A percentile compares a stretch with the other conserved stretches of the same genome.
These are phyloP conservation scores for Malus sieversii DNA, from an alignment of 306 rosid species.

Conservation along the genomic window DNA sequence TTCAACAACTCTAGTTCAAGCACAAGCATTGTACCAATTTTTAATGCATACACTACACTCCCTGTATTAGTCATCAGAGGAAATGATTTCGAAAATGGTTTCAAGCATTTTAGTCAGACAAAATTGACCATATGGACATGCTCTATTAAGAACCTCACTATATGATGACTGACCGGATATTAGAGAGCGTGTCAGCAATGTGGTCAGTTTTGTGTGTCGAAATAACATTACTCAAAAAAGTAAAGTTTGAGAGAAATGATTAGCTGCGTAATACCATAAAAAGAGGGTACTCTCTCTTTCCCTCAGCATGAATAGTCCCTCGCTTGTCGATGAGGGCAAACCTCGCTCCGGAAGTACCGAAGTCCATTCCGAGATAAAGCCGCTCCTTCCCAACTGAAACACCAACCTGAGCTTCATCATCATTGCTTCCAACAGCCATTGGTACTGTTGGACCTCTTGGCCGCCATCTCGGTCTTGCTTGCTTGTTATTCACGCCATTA, in stretches of 20 bases:
- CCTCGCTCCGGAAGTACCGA: conserved; percentile 89
- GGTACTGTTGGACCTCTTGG: conserved; percentile 22
- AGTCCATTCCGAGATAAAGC: conserved; percentile 87
- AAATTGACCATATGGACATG: too few relatives aligned
- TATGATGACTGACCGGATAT: too few relatives aligned
- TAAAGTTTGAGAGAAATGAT: neutral
- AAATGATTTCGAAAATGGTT: neutral
- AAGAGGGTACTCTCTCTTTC: conserved; percentile 58
- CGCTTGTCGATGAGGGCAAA: conserved; percentile 61
- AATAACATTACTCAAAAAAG: neutral
- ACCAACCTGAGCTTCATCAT: conserved; percentile 13
- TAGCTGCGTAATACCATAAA: conserved; percentile 38
- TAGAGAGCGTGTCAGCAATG: neutral
- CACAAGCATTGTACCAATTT: neutral
- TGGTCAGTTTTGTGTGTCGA: neutral
- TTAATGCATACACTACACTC: neutral
- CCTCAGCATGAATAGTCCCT: conserved; percentile 57
- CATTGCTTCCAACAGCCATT: conserved; percentile 32
- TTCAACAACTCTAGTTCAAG: neutral
- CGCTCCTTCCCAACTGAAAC: conserved; percentile 24
- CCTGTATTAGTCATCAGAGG: neutral
- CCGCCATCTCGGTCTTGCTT: neutral
- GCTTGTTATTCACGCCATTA: neutral
- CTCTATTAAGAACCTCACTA: too few relatives aligned
- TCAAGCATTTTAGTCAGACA: neutral